phyloP scores from a whole-genome alignment of 345 rosid species.

The Rhodomyrtus tomentosa region DNA sequence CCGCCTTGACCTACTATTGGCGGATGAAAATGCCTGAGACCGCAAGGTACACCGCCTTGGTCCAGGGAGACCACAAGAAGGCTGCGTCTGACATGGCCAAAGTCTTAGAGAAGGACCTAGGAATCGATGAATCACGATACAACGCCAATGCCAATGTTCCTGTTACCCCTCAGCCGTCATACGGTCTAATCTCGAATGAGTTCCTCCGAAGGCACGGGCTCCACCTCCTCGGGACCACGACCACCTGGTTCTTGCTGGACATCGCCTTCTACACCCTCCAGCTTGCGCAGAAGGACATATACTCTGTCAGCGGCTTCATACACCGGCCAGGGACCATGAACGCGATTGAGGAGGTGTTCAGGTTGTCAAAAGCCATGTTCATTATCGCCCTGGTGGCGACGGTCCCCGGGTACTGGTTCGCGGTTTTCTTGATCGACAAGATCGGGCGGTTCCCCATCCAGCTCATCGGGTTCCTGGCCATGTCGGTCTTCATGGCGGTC shows the following conservation, averaged over 20 bases:
- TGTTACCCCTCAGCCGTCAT: constrained; percentile 8
- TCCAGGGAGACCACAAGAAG: constrained; percentile 43
- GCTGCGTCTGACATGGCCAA: constrained; percentile 66
- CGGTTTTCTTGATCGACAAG: constrained; percentile 45
- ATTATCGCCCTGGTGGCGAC: constrained; percentile 45
- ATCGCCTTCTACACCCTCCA: constrained; percentile 63
- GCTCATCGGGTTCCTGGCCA: constrained; percentile 47
- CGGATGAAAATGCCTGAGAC: constrained; percentile 82
- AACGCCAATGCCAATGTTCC: neutral
- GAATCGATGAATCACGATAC: neutral
- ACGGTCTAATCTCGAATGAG: constrained; percentile 31
- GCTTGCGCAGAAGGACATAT: constrained; percentile 59
- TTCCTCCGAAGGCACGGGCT: constrained; percentile 43
- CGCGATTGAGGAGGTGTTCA: constrained; percentile 51
- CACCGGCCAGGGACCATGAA: constrained; percentile 36
- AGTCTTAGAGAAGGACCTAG: constrained; percentile 25
- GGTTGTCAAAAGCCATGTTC: constrained; percentile 41
- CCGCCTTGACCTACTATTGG: constrained; percentile 65
- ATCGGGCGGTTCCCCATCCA: constrained; percentile 63
- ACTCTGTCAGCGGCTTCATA: constrained; percentile 39
- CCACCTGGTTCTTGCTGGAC: constrained; percentile 67
- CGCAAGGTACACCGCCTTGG: constrained; percentile 64
- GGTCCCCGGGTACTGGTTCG: constrained; percentile 73
- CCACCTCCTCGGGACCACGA: constrained; percentile 56
- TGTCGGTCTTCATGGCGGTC: constrained; percentile 57